Percentiles rank a stretch among this genome's conserved stretches.
Conservation (phyloP, 108 stramenopile species). For the Aurantiochytrium sp. region DNA sequence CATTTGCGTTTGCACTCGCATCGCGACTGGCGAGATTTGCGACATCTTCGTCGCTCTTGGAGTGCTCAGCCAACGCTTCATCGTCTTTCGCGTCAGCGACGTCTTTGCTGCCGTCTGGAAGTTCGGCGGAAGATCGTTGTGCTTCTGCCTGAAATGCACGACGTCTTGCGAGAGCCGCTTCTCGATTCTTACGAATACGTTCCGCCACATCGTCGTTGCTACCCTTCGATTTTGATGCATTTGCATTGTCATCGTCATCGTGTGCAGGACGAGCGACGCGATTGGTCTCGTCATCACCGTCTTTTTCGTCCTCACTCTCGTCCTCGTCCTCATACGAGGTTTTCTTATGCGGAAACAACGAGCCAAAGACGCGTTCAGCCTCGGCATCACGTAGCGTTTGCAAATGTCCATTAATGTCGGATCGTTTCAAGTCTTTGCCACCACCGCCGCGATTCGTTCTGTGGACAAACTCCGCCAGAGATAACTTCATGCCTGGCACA, state of each 20-base stretch:
- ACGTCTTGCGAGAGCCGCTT: not conserved
- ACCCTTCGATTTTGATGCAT: not conserved
- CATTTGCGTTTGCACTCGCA: not conserved
- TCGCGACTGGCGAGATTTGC: not conserved
- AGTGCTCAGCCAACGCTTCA: not conserved
- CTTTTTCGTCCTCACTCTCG: not conserved
- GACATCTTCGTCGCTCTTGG: not conserved
- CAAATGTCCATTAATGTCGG: not conserved
- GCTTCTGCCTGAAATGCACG: not conserved
- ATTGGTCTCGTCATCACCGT: not conserved
- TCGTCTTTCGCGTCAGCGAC: not conserved
- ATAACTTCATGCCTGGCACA: not conserved
- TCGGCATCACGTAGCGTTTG: not conserved
- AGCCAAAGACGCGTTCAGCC: not conserved
- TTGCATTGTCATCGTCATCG: not conserved
- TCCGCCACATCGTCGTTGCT: not conserved
- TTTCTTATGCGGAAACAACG: not conserved
- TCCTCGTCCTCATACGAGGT: not conserved
- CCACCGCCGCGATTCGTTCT: not conserved
- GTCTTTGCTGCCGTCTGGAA: not conserved
- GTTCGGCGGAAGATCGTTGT: not conserved
- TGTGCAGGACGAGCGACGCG: not conserved
- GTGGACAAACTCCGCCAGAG: not conserved
- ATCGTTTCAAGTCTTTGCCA: not conserved
- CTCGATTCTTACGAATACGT: not conserved